phyloP scores from a whole-genome alignment of 345 rosid genomes.

The Mercurialis annua region DNA sequence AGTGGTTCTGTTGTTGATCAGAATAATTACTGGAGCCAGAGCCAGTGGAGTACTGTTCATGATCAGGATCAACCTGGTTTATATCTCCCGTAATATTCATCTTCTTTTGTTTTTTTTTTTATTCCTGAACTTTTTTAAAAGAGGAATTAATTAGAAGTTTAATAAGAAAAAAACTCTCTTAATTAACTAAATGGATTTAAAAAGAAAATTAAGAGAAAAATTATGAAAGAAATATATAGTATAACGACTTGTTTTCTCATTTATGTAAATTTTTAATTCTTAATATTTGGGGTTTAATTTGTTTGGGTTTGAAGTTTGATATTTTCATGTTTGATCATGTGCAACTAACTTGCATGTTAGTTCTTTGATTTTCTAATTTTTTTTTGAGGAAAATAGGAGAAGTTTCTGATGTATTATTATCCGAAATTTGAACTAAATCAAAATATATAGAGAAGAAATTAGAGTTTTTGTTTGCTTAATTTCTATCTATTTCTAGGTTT shows the following conservation, averaged over 20 bases:
- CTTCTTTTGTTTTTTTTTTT: neutral
- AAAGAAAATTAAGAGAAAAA: constrained; percentile 20
- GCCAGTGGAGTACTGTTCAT: constrained; percentile 73
- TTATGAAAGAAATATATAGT: constrained; percentile 20
- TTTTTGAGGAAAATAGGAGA: neutral
- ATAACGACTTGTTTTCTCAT: constrained; percentile 26
- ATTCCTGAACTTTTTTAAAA: neutral
- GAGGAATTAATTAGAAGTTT: neutral
- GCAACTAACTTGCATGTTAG: constrained; percentile 21
- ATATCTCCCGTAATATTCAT: constrained; percentile 67
- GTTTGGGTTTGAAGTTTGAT: constrained; percentile 32
- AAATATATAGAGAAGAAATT: constrained; percentile 15
- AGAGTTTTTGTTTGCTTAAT: constrained; percentile 4
- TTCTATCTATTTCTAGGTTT: too few species aligned
- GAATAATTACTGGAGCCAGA: constrained; percentile 79
- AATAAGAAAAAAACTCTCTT: constrained; percentile 9
- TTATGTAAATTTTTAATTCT: constrained; percentile 34
- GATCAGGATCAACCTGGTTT: constrained; percentile 61
- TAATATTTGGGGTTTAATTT: constrained; percentile 12
- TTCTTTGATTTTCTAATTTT: neutral
- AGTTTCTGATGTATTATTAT: constrained; percentile 20
- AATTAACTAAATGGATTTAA: neutral
- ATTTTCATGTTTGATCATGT: constrained; percentile 15
- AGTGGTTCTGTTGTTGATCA: constrained; percentile 68
- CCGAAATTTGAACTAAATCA: constrained; percentile 21